These are phyloP conservation scores for sunflower (Helianthus annuus) DNA, from an alignment of 129 eudicot species.

Conservation along the genomic window HanXRQr2.0-SUNRISE NC_035433.2:32812265-32812764, in stretches of 20 bases:
- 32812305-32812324: neutral
- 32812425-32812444: conserved; percentile 78
- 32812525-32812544: conserved; percentile 4
- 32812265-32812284: neutral
- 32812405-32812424: conserved; percentile 64
- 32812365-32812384: conserved; percentile 56
- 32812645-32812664: conserved; percentile 47
- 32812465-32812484: conserved; percentile 76
- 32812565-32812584: neutral
- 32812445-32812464: conserved; percentile 89
- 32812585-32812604: conserved; percentile 69
- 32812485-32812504: conserved; percentile 85
- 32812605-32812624: conserved; percentile 67
- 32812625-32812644: conserved; percentile 77
- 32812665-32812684: conserved; percentile 56
- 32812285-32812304: neutral
- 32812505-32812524: conserved; percentile 48
- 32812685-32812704: conserved; percentile 59
- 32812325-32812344: neutral
- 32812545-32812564: neutral
- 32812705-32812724: neutral
- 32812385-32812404: conserved; percentile 50
- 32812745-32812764: conserved; percentile 16
- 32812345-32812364: conserved; percentile 63
- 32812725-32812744: neutral